Base-by-base conservation (phyloP, 805 yeast species). In the Cyberlindnera galapagoensis region DNA sequence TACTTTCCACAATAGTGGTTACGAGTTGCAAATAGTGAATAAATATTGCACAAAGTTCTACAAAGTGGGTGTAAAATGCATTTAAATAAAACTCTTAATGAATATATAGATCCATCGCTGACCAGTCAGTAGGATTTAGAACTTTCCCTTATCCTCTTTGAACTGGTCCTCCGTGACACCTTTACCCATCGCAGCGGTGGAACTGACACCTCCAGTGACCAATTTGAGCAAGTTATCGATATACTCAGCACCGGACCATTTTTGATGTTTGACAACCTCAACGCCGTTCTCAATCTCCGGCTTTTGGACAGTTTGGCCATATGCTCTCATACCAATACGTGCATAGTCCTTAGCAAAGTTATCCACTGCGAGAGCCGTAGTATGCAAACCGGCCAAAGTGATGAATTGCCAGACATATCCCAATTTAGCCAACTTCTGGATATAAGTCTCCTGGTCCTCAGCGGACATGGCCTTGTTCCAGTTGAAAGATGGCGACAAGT, bases 201-300 rank as follows among this genome's bases (percentile, higher is more conserved):
- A 80, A 31, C 88, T 71, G 37, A 88, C 82, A 65, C 97, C 97
- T 51, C 97, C 97, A 35, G 92, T 80, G 17, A 87, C 92, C 62
- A 86, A 69, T 62, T 80, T 87, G 60, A 90, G 76, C 54, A 90
- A 68, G 39, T 85, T 80, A 62, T 90, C 97, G 54, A 90, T 81
- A 67, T 86, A 88, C 63, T 85, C 95, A 19, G 97, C 97, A 57
- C 97, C 97, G 26, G 96, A 86, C 97, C 97, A 90, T 62, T 88
- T 86, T 64, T 90, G 97, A 63, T 90, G 97, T 71, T 87, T 90
- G 43, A 90, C 94, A 38, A 90, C 95, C 62, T 90, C 97, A 45
- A 88, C 95, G 44, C 85, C 88, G 39, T 68, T 69, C 51, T 80
- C 85, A 59, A 88, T 83, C 69, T 90, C 97, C 39, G 77, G 81